Percentiles rank a stretch among this genome's conserved stretches.
phyloP scores from a whole-genome alignment of 1,284 basidiomycete species.

The Gastroboletus turbinatus region DNA sequence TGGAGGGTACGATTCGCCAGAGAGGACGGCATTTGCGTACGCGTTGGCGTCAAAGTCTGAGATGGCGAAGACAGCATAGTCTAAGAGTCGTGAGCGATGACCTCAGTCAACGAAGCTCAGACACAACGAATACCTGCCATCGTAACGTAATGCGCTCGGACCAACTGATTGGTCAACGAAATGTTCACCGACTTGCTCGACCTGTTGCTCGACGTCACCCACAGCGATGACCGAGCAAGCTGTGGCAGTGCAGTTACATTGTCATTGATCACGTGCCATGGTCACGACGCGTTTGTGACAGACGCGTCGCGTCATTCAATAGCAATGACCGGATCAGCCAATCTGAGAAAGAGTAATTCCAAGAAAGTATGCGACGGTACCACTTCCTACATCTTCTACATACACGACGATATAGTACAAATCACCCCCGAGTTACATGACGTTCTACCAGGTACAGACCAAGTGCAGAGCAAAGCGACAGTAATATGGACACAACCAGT shows the following conservation, averaged over 20 bases:
- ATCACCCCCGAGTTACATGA: conserved; percentile 20
- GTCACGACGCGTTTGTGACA: conserved; percentile 35
- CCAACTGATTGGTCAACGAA: background rate
- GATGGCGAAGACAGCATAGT: conserved; percentile 68
- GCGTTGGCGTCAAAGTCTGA: conserved; percentile 81
- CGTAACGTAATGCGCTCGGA: background rate
- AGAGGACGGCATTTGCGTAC: conserved; percentile 85
- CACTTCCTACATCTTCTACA: conserved; percentile 12
- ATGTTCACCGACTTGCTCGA: background rate
- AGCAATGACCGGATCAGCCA: background rate
- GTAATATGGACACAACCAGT: conserved; percentile 14
- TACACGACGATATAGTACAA: conserved; percentile 28
- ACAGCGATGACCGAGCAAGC: background rate
- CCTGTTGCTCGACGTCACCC: background rate
- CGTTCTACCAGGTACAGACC: conserved; percentile 24
- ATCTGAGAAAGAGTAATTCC: conserved; percentile 9
- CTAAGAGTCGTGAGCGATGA: conserved; percentile 31
- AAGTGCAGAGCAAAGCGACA: conserved; percentile 26
- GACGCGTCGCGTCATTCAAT: conserved; percentile 27
- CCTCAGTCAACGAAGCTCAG: background rate
- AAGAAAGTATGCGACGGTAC: conserved; percentile 23
- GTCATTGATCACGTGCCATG: conserved; percentile 23
- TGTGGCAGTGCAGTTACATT: conserved; percentile 25
- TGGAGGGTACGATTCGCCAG: conserved; percentile 69
- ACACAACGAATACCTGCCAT: conserved; percentile 28